Evolutionary conservation across 1,284 basidiomycete species (phyloP).

Genomic region (Ustilago xerochloae): DNA sequence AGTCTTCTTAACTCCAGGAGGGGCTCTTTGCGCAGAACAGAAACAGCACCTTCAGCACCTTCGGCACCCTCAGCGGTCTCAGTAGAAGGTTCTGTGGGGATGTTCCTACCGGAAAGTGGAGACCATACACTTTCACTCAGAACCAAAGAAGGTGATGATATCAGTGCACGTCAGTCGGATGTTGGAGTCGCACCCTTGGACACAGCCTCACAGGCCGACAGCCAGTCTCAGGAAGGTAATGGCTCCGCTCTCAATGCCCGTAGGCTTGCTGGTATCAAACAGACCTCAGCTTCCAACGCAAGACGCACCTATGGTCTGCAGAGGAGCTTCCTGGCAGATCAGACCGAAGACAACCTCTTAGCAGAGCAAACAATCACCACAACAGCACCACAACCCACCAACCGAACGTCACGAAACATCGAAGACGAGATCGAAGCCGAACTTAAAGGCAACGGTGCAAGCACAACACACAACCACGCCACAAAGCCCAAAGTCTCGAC

Average conservation of each 20-base stretch:
- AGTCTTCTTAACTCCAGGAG: constrained; percentile 11
- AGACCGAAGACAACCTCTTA: constrained; percentile 37
- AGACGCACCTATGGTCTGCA: constrained; percentile 48
- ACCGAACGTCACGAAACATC: constrained; percentile 16
- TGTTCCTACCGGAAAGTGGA: neutral
- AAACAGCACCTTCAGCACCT: constrained; percentile 30
- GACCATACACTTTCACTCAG: neutral
- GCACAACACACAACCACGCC: neutral
- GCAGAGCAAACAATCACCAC: constrained; percentile 5
- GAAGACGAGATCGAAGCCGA: constrained; percentile 51
- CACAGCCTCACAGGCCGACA: constrained; percentile 11
- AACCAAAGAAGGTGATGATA: neutral
- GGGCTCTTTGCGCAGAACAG: constrained; percentile 31
- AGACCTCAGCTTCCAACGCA: constrained; percentile 32
- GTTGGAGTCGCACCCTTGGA: constrained; percentile 13
- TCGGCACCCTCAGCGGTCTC: constrained; percentile 13
- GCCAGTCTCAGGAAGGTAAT: constrained; percentile 24
- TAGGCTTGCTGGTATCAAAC: constrained; percentile 46
- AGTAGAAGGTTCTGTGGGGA: neutral
- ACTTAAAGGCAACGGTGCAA: constrained; percentile 3
- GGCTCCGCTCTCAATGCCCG: constrained; percentile 11
- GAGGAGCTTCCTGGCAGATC: constrained; percentile 48
- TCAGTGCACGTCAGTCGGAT: constrained; percentile 10
- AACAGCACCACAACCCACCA: neutral
- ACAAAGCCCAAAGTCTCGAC: neutral